Conservation (phyloP, 2,329 filamentous ascomycete species). For the Colletotrichum camelliae region DNA sequence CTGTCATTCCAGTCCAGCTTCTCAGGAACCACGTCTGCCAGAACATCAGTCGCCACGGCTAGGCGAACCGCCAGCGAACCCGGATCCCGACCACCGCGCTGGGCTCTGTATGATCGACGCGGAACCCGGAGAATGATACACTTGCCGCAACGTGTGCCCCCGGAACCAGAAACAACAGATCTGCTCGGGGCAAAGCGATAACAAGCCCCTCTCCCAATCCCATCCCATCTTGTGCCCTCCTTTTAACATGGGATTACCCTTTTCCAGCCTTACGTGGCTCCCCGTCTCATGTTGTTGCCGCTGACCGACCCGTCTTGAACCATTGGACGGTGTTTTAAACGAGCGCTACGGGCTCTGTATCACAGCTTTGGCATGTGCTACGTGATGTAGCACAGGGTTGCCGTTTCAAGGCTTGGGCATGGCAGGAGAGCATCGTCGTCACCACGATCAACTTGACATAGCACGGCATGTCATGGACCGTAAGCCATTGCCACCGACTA, state of each 20-base stretch:
- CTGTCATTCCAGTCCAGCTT: not conserved
- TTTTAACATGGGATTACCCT: not conserved
- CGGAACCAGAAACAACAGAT: not conserved
- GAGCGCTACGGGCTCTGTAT: slow-evolving; percentile 1
- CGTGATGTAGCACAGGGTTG: not conserved
- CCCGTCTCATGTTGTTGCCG: slow-evolving; percentile 11
- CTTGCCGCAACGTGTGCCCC: slow-evolving; percentile 6
- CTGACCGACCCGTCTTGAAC: not conserved
- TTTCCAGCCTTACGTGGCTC: not conserved
- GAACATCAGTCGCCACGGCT: not conserved
- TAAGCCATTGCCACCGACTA: not conserved
- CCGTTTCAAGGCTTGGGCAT: not conserved
- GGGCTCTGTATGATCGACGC: slow-evolving; percentile 16
- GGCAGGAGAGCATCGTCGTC: not conserved
- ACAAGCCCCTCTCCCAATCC: not conserved
- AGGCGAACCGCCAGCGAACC: not conserved
- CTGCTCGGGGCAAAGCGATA: not conserved
- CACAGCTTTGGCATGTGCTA: not conserved
- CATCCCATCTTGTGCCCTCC: not conserved
- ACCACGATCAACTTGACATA: not conserved
- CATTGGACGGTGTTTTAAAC: not conserved
- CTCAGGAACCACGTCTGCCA: not conserved
- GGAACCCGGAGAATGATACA: slow-evolving; percentile 17
- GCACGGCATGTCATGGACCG: not conserved
- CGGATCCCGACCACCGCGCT: not conserved